Evolutionary conservation across 208 protist species (phyloP), one percentile per base, ranked within the genome.

Genomic region (Novymonas esmeraldas): DNA sequence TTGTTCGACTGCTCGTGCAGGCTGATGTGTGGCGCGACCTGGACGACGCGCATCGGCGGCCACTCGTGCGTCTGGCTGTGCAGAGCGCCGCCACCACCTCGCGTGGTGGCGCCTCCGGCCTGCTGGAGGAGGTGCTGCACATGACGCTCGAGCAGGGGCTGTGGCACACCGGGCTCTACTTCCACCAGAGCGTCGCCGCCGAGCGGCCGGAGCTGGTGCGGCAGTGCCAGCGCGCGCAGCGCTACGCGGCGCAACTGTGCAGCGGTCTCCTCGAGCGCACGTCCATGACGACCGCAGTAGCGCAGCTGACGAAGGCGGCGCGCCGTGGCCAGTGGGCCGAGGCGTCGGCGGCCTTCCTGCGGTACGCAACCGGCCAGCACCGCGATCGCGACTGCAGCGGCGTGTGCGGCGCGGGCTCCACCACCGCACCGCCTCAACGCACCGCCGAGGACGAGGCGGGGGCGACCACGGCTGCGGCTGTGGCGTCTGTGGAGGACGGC

Each of bases 91-190:
- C 70, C 26, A 5, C 20, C 31, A 5, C 20, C 31, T n/a, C 54
- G 3, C n/a, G 49, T 14, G 58, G 61, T 11, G 74, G 59, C 11
- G 62, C 56, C 22, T 13, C 72, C 4, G 42, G 26, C 36, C 64
- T 90, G 9, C 65, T 79, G 5, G 80, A 88, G 58, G 81, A 86
- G 34, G 49, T 88, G 41, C 65, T 94, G 26, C 66, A 64, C 34
- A 65, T 59, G 31, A 67, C 76, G 41, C 75, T 92, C 29, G 63
- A 51, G 22, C 73, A 65, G 1, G 89, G 89, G 10, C 55, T 80
- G 49, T 94, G 89, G 89, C 70, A 72, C 42, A 74, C 69, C 3
- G 89, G 85, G 3, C 70, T 94, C 13, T 70, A 78, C 44, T 85
- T 92, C 31, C 81, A 90, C 50, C 79, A 85, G 51, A 55, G 82